These are phyloP conservation scores for Mycena floridula DNA, from an alignment of 768 basidiomycete genomes.

Conservation along the genomic window DNA sequence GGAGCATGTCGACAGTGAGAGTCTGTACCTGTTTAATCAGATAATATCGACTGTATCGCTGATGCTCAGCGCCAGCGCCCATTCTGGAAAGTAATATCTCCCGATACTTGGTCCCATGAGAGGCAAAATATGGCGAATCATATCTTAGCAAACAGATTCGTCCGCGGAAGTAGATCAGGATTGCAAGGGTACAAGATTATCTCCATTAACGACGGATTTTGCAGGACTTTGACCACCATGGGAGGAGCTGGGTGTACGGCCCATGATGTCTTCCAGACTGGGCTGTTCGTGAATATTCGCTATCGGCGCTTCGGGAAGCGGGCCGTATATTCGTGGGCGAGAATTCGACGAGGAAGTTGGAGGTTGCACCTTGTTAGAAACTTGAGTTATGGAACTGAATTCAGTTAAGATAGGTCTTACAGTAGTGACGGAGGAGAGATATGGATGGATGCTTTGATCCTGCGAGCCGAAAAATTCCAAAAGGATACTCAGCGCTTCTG, in stretches of 20 bases:
- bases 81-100: too few relatives aligned
- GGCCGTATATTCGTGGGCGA: constrained; percentile 33
- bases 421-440: constrained; percentile 41
- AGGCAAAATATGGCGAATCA: too few relatives aligned
- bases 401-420: constrained; percentile 31
- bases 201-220: constrained; percentile 3
- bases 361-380: constrained; percentile 30
- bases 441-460: constrained; percentile 37
- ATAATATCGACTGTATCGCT: too few relatives aligned
- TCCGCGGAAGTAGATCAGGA: too few relatives aligned
- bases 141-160: too few relatives aligned
- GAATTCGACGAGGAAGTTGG: constrained; percentile 35
- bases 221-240: constrained; percentile 54
- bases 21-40: too few relatives aligned
- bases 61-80: too few relatives aligned
- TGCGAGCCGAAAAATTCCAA: constrained; percentile 65
- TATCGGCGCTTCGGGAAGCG: constrained; percentile 26
- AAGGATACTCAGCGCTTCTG: constrained; percentile 61
- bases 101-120: too few relatives aligned
- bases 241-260: constrained; percentile 53
- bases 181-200: too few relatives aligned
- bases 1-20: too few relatives aligned
- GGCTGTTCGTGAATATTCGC: constrained; percentile 9
- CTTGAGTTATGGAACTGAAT: constrained; percentile 2
- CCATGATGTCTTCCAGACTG: constrained; percentile 23